Evolutionary conservation across 352 stramenopile genomes (phyloP).

Genomic region (Plasmopara viticola): DNA sequence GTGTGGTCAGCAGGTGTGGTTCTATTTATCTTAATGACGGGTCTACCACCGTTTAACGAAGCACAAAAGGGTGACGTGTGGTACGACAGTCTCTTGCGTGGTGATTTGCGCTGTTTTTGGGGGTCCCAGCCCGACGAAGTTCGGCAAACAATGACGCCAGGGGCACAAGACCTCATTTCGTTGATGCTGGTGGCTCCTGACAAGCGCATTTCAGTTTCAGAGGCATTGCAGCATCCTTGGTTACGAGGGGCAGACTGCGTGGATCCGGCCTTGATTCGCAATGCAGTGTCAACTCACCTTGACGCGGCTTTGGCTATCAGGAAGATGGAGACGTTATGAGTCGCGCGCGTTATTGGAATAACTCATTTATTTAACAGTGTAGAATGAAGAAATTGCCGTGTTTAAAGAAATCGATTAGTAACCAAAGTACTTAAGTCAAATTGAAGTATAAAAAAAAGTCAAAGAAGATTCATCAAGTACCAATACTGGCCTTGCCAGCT

Average conservation of each 20-base stretch:
- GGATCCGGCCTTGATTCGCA: constrained; percentile 23
- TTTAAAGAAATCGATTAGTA: too few relatives aligned
- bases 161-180: constrained; percentile 70
- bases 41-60: constrained; percentile 82
- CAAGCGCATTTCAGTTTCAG: constrained; percentile 45
- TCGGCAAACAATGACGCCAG: constrained; percentile 24
- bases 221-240: constrained; percentile 61
- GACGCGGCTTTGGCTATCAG: constrained; percentile 20
- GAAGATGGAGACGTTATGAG: constrained; percentile 4
- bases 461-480: too few relatives aligned
- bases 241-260: constrained; percentile 39
- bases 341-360: neutral
- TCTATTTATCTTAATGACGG: constrained; percentile 88
- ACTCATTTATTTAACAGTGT: neutral
- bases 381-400: too few relatives aligned
- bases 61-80: constrained; percentile 65
- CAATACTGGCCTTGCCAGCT: too few relatives aligned
- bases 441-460: too few relatives aligned
- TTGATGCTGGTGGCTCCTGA: constrained; percentile 57
- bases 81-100: constrained; percentile 55
- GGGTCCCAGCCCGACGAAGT: constrained; percentile 37
- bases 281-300: constrained; percentile 37
- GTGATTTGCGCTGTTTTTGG: constrained; percentile 57
- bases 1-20: constrained; percentile 87
- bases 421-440: too few relatives aligned